phyloP scores from a whole-genome alignment of 768 basidiomycete species.

The Leccinum boreale region DNA sequence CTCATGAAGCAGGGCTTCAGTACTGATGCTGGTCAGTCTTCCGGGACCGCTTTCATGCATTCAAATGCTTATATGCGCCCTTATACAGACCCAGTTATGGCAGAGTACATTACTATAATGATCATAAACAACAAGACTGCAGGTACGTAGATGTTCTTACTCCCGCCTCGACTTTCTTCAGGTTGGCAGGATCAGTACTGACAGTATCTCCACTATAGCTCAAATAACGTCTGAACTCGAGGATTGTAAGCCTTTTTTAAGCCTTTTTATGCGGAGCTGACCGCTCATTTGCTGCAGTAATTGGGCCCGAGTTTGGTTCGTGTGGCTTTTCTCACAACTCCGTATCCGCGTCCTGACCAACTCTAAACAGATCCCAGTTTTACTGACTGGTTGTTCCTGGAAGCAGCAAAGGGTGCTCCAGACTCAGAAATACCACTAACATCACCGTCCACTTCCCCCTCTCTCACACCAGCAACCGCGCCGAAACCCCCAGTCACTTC shows the following conservation, averaged over 20 bases:
- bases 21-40: slow-evolving; percentile 62
- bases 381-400: slow-evolving; percentile 85
- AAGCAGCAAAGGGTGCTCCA: slow-evolving; percentile 67
- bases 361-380: slow-evolving; percentile 67
- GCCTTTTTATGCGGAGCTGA: slow-evolving; percentile 12
- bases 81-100: slow-evolving; percentile 77
- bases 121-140: slow-evolving; percentile 88
- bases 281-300: slow-evolving; percentile 38
- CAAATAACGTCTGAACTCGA: slow-evolving; percentile 88
- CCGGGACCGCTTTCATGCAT: slow-evolving; percentile 1
- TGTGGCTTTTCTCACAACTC: slow-evolving; percentile 8
- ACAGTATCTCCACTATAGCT: slow-evolving; percentile 37
- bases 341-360: background rate
- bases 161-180: background rate
- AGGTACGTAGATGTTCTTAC: slow-evolving; percentile 40
- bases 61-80: slow-evolving; percentile 7
- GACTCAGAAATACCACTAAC: slow-evolving; percentile 45
- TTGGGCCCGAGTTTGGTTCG: slow-evolving; percentile 81
- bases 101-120: slow-evolving; percentile 94
- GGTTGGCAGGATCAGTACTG: background rate
- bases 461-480: slow-evolving; percentile 21
- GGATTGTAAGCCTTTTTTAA: slow-evolving; percentile 51
- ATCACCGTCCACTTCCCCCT: slow-evolving; percentile 25
- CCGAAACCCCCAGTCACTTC: slow-evolving; percentile 29
- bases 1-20: slow-evolving; percentile 72